phyloP scores from a whole-genome alignment of 1,284 basidiomycete species.

The Meira miltonrushii region DNA sequence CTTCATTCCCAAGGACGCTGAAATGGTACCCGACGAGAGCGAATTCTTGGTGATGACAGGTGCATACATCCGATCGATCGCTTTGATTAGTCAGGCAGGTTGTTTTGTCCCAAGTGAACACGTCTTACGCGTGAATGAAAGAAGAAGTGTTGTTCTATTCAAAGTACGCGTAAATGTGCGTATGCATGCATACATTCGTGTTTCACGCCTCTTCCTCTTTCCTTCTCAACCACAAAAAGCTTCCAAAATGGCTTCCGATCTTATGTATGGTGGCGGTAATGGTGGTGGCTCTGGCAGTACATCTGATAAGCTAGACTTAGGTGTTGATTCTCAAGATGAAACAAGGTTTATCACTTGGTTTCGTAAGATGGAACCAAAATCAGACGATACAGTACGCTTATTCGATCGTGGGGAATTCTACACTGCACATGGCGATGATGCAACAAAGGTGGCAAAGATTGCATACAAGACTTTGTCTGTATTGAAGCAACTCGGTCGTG shows the following conservation, averaged over 20 bases:
- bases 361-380: conserved; percentile 23
- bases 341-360: conserved; percentile 39
- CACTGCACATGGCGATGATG: conserved; percentile 81
- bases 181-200: no score
- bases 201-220: no score
- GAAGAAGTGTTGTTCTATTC: no score
- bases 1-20: conserved; percentile 91
- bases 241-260: no score
- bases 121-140: no score
- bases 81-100: conserved; percentile 85
- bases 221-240: no score
- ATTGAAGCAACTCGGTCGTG: conserved; percentile 43
- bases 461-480: conserved; percentile 57
- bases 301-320: no score
- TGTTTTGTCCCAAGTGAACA: conserved; percentile 91
- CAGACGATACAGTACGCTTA: conserved; percentile 42
- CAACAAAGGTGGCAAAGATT: conserved; percentile 75
- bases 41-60: conserved; percentile 82
- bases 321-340: conserved; percentile 33
- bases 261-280: no score
- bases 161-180: no score
- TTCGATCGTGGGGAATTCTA: conserved; percentile 65
- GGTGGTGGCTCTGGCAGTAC: no score
- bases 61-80: conserved; percentile 82
- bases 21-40: conserved; percentile 72